Conservation (phyloP, 2,329 filamentous ascomycete genomes). For the Exophiala calicioides region DNA sequence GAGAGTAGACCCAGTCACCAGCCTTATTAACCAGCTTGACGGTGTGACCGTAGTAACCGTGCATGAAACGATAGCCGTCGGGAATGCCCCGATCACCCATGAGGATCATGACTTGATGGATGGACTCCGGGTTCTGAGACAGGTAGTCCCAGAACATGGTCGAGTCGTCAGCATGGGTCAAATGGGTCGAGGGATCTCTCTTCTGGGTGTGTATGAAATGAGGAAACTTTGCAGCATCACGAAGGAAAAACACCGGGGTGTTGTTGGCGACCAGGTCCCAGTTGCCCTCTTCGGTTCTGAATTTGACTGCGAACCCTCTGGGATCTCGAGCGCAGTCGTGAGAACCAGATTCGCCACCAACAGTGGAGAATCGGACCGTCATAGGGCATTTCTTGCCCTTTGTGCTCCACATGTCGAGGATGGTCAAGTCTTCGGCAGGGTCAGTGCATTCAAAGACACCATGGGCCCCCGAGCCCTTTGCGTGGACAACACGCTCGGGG, state of each 20-base stretch:
- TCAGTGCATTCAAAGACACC: slow-evolving; percentile 44
- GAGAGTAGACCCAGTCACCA: slow-evolving; percentile 55
- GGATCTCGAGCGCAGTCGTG: slow-evolving; percentile 72
- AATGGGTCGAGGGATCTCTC: slow-evolving; percentile 55
- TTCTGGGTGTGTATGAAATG: slow-evolving; percentile 64
- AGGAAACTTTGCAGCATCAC: slow-evolving; percentile 65
- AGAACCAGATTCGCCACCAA: slow-evolving; percentile 71
- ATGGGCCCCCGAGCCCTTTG: slow-evolving; percentile 43
- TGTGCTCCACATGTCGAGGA: slow-evolving; percentile 53
- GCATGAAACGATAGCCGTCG: slow-evolving; percentile 58
- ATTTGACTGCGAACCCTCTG: slow-evolving; percentile 71
- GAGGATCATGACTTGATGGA: slow-evolving; percentile 57
- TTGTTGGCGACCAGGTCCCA: slow-evolving; percentile 74
- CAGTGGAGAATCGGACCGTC: slow-evolving; percentile 71
- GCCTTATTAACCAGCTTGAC: slow-evolving; percentile 56
- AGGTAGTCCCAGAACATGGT: slow-evolving; percentile 48
- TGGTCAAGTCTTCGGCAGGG: slow-evolving; percentile 53
- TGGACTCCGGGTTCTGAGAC: slow-evolving; percentile 55
- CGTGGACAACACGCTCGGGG: slow-evolving; percentile 49
- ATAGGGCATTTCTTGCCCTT: slow-evolving; percentile 70
- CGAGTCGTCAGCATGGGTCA: slow-evolving; percentile 47
- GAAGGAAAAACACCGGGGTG: slow-evolving; percentile 66
- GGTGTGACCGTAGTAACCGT: slow-evolving; percentile 56
- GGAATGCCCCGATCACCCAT: slow-evolving; percentile 59
- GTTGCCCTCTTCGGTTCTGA: slow-evolving; percentile 72